Evolutionary conservation across 1,139 yeast genomes (phyloP).

Genomic region (Debaryomyces sp.): DNA sequence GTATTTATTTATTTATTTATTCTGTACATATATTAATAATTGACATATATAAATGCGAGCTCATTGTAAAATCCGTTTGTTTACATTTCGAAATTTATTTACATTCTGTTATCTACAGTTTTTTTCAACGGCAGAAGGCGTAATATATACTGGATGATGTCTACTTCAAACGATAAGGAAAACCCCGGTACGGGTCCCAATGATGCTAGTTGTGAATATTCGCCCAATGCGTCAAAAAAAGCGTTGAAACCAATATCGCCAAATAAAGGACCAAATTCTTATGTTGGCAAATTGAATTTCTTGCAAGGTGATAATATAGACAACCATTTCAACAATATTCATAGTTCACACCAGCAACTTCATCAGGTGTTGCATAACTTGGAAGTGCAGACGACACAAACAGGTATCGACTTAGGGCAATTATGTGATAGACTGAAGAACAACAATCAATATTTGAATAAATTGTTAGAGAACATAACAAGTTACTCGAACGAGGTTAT

Average conservation of each 20-base stretch:
- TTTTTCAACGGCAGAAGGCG: neutral
- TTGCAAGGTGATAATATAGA: slow-evolving; percentile 35
- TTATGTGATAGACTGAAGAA: slow-evolving; percentile 45
- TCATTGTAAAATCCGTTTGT: slow-evolving; percentile 1
- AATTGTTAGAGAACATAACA: slow-evolving; percentile 36
- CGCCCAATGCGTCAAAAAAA: slow-evolving; percentile 15
- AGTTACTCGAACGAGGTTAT: slow-evolving; percentile 37
- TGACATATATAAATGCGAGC: neutral
- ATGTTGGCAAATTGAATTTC: slow-evolving; percentile 29
- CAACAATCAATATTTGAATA: slow-evolving; percentile 42
- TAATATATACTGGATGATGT: neutral
- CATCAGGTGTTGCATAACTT: slow-evolving; percentile 33
- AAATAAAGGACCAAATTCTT: slow-evolving; percentile 18
- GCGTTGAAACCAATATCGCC: slow-evolving; percentile 33
- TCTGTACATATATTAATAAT: slow-evolving; percentile 1
- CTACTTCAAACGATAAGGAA: neutral
- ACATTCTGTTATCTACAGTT: neutral
- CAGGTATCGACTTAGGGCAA: slow-evolving; percentile 38
- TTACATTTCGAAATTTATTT: slow-evolving; percentile 3
- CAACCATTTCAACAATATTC: slow-evolving; percentile 32
- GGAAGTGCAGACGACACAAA: slow-evolving; percentile 40
- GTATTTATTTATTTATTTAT: neutral
- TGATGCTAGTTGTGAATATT: neutral
- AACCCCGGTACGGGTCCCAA: neutral
- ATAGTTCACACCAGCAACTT: slow-evolving; percentile 29